Conservation (phyloP, 108 stramenopile genomes). For the Cylindrotheca fusiformis region DNA sequence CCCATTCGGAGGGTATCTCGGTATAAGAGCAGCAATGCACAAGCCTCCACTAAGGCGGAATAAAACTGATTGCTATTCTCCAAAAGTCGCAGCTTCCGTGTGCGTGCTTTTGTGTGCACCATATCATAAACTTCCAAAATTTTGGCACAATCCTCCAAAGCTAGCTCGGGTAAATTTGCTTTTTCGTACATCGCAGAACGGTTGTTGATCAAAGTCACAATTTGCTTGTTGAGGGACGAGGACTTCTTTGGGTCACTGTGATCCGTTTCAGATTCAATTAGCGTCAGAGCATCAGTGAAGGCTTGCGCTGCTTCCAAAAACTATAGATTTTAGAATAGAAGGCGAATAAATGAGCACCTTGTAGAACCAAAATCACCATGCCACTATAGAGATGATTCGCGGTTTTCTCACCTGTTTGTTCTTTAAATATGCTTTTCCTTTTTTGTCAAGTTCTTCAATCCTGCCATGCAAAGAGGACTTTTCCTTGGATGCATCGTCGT, state of each 20-base stretch:
- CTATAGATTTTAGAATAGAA: conserved; percentile 9
- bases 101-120: conserved; percentile 74
- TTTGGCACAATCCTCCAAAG: conserved; percentile 72
- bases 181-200: conserved; percentile 95
- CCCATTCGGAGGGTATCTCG: conserved; percentile 75
- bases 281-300: conserved; percentile 78
- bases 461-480: conserved; percentile 45
- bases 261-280: conserved; percentile 45
- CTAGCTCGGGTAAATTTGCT: conserved; percentile 71
- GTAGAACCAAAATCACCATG: too few species aligned
- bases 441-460: conserved; percentile 84
- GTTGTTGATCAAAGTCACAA: conserved; percentile 84
- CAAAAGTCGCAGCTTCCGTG: conserved; percentile 77
- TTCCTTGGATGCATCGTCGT: neutral
- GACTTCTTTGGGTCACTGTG: conserved; percentile 10
- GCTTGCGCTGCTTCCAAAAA: conserved; percentile 76
- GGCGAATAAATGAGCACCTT: neutral
- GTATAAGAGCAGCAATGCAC: conserved; percentile 78
- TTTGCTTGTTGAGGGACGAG: conserved; percentile 62
- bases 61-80: conserved; percentile 45
- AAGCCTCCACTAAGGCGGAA: conserved; percentile 72
- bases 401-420: conserved; percentile 51
- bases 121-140: conserved; percentile 61
- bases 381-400: too few species aligned
- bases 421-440: conserved; percentile 82